Conservation (phyloP, 768 basidiomycete species). For the Pleurotus platypus region DNA sequence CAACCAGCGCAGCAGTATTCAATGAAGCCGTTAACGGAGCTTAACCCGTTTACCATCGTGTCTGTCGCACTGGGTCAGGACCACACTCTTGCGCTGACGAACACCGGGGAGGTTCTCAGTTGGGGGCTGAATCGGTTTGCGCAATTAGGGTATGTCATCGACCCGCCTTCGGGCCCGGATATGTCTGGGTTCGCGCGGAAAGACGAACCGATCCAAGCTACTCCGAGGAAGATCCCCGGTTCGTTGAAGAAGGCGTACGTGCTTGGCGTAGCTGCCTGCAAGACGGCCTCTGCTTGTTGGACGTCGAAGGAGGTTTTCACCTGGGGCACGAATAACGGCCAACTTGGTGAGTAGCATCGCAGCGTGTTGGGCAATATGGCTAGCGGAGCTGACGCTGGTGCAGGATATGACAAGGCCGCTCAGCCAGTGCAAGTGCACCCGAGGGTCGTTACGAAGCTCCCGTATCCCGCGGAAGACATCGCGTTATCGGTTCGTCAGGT, state of each 20-base stretch:
- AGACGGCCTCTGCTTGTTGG: slow-evolving; percentile 88
- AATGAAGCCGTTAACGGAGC: slow-evolving; percentile 56
- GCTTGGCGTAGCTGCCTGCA: slow-evolving; percentile 81
- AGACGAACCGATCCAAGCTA: slow-evolving; percentile 75
- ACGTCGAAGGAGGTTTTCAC: slow-evolving; percentile 70
- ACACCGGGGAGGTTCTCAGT: slow-evolving; percentile 75
- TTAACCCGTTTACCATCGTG: slow-evolving; percentile 47
- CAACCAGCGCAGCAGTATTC: slow-evolving; percentile 76
- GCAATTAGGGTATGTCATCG: slow-evolving; percentile 85
- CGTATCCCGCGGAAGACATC: slow-evolving; percentile 65
- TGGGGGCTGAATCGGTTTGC: slow-evolving; percentile 91
- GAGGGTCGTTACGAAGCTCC: slow-evolving; percentile 76
- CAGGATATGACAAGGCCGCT: slow-evolving; percentile 74
- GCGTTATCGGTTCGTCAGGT: slow-evolving; percentile 61
- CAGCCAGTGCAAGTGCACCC: slow-evolving; percentile 77
- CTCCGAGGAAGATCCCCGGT: slow-evolving; percentile 71
- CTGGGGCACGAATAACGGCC: slow-evolving; percentile 93
- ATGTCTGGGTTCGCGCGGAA: slow-evolving; percentile 31
- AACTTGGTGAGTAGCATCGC: slow-evolving; percentile 58
- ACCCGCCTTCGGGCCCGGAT: slow-evolving; percentile 31
- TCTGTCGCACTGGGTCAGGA: slow-evolving; percentile 89
- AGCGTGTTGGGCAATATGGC: too few species aligned
- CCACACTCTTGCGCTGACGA: slow-evolving; percentile 86
- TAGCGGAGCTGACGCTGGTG: neutral
- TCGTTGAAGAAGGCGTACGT: slow-evolving; percentile 77